These are phyloP conservation scores for Phytophthora tubulina DNA, from an alignment of 352 stramenopile species.

Conservation along the genomic window DNA sequence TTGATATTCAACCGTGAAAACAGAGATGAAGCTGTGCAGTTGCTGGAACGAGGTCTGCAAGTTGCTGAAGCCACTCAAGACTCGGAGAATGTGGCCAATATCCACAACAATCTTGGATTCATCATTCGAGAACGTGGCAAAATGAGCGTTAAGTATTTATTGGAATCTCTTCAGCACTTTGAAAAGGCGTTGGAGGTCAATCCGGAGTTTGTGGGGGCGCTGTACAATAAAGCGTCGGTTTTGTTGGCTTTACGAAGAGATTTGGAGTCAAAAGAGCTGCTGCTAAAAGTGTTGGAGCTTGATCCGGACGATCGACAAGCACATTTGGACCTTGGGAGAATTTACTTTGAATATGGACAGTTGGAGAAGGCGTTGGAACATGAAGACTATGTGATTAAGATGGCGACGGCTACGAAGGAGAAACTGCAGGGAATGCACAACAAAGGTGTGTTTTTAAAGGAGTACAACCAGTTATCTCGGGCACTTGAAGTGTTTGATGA, in stretches of 20 bases:
- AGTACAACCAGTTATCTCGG: slow-evolving; percentile 42
- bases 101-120: slow-evolving; percentile 84
- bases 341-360: slow-evolving; percentile 61
- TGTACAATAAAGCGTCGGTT: slow-evolving; percentile 82
- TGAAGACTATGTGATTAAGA: slow-evolving; percentile 52
- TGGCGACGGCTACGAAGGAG: slow-evolving; percentile 5
- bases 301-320: slow-evolving; percentile 52
- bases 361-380: slow-evolving; percentile 52
- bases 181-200: slow-evolving; percentile 54
- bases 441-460: slow-evolving; percentile 78
- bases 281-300: slow-evolving; percentile 53
- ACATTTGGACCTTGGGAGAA: slow-evolving; percentile 62
- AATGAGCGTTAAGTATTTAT: slow-evolving; percentile 46
- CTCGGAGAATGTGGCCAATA: slow-evolving; percentile 48
- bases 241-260: slow-evolving; percentile 52
- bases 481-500: slow-evolving; percentile 58
- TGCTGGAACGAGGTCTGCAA: slow-evolving; percentile 53
- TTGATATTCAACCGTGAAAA: slow-evolving; percentile 45
- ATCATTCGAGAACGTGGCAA: slow-evolving; percentile 45
- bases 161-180: slow-evolving; percentile 70
- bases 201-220: slow-evolving; percentile 50
- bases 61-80: slow-evolving; percentile 50
- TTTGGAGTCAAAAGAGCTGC: slow-evolving; percentile 47
- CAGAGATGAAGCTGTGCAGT: slow-evolving; percentile 42
- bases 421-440: slow-evolving; percentile 67